Evolutionary conservation across 164 flowering plant genomes (phyloP).

Genomic region (Stephania japonica): DNA sequence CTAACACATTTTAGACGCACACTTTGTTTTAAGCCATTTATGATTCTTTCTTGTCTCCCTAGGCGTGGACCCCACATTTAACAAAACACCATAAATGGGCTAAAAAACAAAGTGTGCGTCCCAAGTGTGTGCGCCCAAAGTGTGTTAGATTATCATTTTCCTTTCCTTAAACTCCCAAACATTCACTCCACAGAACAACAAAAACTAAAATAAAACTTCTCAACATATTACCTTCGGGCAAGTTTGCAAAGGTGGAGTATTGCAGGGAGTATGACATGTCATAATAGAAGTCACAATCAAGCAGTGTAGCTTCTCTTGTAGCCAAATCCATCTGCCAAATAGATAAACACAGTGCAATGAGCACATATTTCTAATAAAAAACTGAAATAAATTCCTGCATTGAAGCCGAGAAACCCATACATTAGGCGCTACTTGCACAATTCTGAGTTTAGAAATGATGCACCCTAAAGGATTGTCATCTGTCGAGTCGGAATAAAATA

Average conservation of each 20-base stretch:
- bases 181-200: too few species aligned
- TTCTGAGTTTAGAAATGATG: constrained; percentile 41
- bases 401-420: constrained; percentile 24
- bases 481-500: constrained; percentile 54
- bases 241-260: constrained; percentile 34
- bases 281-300: constrained; percentile 48
- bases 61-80: too few species aligned
- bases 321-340: constrained; percentile 32
- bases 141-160: too few species aligned
- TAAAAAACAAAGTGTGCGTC: too few species aligned
- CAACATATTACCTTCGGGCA: not conserved
- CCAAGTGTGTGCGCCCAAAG: too few species aligned
- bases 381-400: not conserved
- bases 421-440: constrained; percentile 30
- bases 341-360: not conserved
- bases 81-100: too few species aligned
- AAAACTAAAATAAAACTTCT: too few species aligned
- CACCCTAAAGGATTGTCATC: constrained; percentile 64
- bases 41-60: too few species aligned
- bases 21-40: too few species aligned
- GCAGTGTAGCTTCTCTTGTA: constrained; percentile 19
- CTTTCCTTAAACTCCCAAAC: too few species aligned
- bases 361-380: too few species aligned
- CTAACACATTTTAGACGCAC: too few species aligned
- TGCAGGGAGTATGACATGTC: constrained; percentile 48